Percentiles rank a stretch among this genome's conserved stretches.
These are phyloP conservation scores for Thraustotheca clavata DNA, from an alignment of 352 stramenopile species.

Conservation along the genomic window DNA sequence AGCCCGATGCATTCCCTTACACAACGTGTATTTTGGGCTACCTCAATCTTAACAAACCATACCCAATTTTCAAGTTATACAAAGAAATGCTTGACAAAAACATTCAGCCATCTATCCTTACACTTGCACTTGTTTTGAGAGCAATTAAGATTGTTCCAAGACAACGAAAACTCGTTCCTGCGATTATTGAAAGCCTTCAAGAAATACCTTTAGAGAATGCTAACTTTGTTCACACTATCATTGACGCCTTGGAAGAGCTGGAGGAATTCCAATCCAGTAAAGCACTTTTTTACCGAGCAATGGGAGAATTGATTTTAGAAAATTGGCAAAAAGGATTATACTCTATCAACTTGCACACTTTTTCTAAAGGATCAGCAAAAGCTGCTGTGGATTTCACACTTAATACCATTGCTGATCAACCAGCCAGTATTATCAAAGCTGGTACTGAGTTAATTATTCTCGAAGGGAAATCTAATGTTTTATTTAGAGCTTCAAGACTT, in stretches of 20 bases:
- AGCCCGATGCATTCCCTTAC: conserved; percentile 56
- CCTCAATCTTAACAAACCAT: conserved; percentile 40
- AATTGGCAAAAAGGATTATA: conserved; percentile 44
- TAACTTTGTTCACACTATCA: conserved; percentile 30
- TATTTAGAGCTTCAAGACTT: conserved; percentile 30
- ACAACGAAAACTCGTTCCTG: conserved; percentile 39
- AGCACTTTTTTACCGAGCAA: conserved; percentile 38
- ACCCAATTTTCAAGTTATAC: conserved; percentile 41
- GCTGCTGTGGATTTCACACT: conserved; percentile 59
- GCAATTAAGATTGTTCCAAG: conserved; percentile 30
- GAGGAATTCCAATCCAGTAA: conserved; percentile 9
- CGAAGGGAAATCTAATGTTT: conserved; percentile 3
- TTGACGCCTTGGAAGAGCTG: conserved; percentile 9
- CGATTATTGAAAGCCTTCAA: conserved; percentile 53
- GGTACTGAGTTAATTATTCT: conserved; percentile 24
- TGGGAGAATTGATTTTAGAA: conserved; percentile 34
- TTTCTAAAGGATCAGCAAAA: conserved; percentile 54
- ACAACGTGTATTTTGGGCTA: conserved; percentile 46
- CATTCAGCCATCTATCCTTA: conserved; percentile 15
- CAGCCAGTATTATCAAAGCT: conserved; percentile 23
- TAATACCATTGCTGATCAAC: conserved; percentile 35
- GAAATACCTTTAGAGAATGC: conserved; percentile 29
- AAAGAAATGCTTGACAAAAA: conserved; percentile 42
- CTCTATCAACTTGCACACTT: conserved; percentile 63
- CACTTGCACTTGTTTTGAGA: not conserved